Evolutionary conservation across 768 basidiomycete genomes (phyloP).

Genomic region (Clavulina sp.): DNA sequence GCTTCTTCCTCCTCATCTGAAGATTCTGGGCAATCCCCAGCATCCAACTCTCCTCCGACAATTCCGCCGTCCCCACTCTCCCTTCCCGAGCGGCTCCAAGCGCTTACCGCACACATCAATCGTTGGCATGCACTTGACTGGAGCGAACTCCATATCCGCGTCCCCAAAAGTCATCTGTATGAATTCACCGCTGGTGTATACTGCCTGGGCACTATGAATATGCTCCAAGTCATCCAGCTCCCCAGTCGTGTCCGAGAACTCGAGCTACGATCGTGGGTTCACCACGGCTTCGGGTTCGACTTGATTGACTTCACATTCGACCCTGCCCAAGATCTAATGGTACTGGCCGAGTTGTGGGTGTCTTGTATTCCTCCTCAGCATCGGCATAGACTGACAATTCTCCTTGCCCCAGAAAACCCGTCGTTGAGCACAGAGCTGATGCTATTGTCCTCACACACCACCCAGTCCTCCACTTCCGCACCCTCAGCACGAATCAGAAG

Average conservation of each 20-base stretch:
- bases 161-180: neutral
- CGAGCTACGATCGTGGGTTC: neutral
- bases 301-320: neutral
- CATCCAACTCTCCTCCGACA: no score
- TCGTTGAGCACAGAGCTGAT: no score
- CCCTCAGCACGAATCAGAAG: no score
- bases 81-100: neutral
- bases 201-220: neutral
- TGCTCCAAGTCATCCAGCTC: neutral
- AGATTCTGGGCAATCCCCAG: no score
- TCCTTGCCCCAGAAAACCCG: no score
- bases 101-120: neutral
- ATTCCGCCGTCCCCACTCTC: no score
- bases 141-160: neutral
- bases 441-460: no score
- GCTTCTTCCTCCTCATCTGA: no score
- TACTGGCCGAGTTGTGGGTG: neutral
- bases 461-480: no score
- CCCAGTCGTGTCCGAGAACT: neutral
- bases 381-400: no score
- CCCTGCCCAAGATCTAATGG: neutral
- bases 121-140: neutral
- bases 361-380: no score
- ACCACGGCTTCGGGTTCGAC: neutral
- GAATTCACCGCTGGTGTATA: neutral